Base-by-base conservation (phyloP, 352 stramenopile genomes). In the Phytophthora palmivora region DNA sequence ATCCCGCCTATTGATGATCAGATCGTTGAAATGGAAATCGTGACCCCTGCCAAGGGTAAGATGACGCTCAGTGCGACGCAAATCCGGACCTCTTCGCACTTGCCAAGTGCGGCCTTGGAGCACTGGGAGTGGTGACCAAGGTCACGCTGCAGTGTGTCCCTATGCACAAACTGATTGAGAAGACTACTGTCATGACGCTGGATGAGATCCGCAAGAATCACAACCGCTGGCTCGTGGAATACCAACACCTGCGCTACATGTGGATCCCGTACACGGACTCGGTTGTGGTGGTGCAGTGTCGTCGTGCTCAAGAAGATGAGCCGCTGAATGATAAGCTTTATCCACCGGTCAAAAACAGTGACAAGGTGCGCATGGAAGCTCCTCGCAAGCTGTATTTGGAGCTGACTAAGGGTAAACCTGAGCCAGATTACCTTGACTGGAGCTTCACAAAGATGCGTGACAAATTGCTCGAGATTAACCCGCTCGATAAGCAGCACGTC, bases 261-360 rank as follows among this genome's bases (percentile, higher is more conserved):
- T 99, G 97, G 97, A 98, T 99, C 60, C 97, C 97, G 10, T 98
- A 99, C 79, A 98, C 94, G 6, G 96, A 99, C 61, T 75, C 83
- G 0, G 86, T 98, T 36, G 91, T 98, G 0, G 94, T 98, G 33
- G 97, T 99, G 16, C 96, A 97, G 37, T 95, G 85, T 33, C 79
- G 89, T 52, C 76, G 67, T 22, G 79, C 84, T 50, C 71, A 76
- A 41, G 70, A 84, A 24, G 67, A 79, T 26, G 77, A 90, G 32
- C 60, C 57, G 26, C 62, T 78, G 7, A 60, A 67, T 12, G 62
- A 82, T 15, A 73, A 71, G 50, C 63, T 57, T 2, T 90, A 79
- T 39, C 79, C 78, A 6, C 68, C 80, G 9, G 58, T 80, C 26
- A 36, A 72, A 33, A 59, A 86, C 64, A 79, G 68, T 24, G 58